Base-by-base conservation (phyloP, 2,329 filamentous ascomycete genomes). In the Fusarium xylarioides region DNA sequence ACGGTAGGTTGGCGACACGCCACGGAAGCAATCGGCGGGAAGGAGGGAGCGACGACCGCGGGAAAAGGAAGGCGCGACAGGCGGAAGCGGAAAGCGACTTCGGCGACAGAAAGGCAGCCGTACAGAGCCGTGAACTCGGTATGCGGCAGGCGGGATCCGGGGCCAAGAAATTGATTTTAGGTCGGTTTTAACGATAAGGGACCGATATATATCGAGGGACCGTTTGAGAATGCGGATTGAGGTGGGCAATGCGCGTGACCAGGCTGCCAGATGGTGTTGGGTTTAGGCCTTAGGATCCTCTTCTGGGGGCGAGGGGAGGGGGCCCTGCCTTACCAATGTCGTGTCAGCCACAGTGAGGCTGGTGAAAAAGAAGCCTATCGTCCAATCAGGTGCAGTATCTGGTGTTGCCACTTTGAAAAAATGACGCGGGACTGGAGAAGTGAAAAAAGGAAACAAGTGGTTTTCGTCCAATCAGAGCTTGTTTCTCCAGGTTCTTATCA, bases 211-310 rank as follows among this genome's bases (percentile, higher is more conserved):
- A 71, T 76, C 40, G 26, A 70, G 71, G 73, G 70, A 76, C 78
- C 75, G 76, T 78, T 79, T 78, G 76, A 78, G 71, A 76, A 76
- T 78, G 78, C 74, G 70, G 78, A 77, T 75, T 66, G 77, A 77
- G 71, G 79, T 77, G 80, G 80, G 78, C 78, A 80, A 81, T 81
- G 80, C 80, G 80, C 80, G 80, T 82, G 80, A 82, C 80, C 76
- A 78, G 76, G 78, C 75, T 75, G 76, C 77, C 77, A 76, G 77
- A 78, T 77, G 76, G 76, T 76, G 76, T 79, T 76, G 76, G 76
- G 74, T 74, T 79, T 77, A 68, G 74, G 73, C 67, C 66, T 75
- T 76, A 56, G 73, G 61, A 55, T 69, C 68, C 55, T 66, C 65
- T 57, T 68, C 60, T 56, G 66, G 63, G 61, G 62, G 60, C 67